Evolutionary conservation across 306 rosid genomes (phyloP).

Genomic region (Cucurbita pepo): DNA sequence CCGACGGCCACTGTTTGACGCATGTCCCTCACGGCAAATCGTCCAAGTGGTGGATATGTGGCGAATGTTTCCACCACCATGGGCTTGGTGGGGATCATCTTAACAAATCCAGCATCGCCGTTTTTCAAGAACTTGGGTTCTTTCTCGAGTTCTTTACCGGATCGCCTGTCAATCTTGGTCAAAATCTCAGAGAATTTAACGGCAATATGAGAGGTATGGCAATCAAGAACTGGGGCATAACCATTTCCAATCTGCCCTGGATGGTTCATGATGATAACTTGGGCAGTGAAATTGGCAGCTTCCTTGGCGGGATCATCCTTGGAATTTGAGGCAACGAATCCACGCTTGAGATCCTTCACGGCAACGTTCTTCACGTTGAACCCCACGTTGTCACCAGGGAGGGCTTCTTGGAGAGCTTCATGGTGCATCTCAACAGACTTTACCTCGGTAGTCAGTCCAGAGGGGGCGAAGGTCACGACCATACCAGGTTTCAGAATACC

Average conservation of each 20-base stretch:
- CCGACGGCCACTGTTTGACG: slow-evolving; percentile 91
- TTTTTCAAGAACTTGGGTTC: slow-evolving; percentile 83
- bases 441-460: slow-evolving; percentile 65
- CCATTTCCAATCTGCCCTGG: slow-evolving; percentile 91
- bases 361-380: slow-evolving; percentile 93
- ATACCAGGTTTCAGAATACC: slow-evolving; percentile 61
- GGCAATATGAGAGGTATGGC: slow-evolving; percentile 84
- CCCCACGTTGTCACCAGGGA: slow-evolving; percentile 80
- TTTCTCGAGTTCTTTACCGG: slow-evolving; percentile 81
- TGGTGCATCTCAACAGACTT: slow-evolving; percentile 93
- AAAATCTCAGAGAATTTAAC: slow-evolving; percentile 57
- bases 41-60: slow-evolving; percentile 70
- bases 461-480: slow-evolving; percentile 55
- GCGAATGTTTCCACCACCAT: slow-evolving; percentile 90
- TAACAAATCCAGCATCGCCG: slow-evolving; percentile 67
- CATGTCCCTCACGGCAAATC: slow-evolving; percentile 90
- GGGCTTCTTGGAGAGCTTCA: slow-evolving; percentile 63
- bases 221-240: slow-evolving; percentile 79
- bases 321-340: slow-evolving; percentile 75
- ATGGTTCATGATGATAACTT: slow-evolving; percentile 85
- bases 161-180: slow-evolving; percentile 81
- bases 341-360: slow-evolving; percentile 91
- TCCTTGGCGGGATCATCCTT: slow-evolving; percentile 91
- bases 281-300: slow-evolving; percentile 72
- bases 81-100: slow-evolving; percentile 85